Evolutionary conservation across 805 yeast genomes (phyloP).

Genomic region (Isabelozyma heimii): DNA sequence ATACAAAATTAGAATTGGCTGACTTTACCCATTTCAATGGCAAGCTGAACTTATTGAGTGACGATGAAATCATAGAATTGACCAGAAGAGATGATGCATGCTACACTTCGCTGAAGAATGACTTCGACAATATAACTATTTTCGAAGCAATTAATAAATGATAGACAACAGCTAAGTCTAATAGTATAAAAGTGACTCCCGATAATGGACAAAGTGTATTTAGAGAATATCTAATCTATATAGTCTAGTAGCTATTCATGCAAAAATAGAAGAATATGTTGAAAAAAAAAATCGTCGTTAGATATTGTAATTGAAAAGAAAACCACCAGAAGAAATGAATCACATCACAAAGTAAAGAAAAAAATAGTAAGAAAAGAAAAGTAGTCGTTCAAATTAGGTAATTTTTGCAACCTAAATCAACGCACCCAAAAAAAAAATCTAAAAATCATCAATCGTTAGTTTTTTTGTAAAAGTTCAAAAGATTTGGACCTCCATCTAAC

Average conservation of each 20-base stretch:
- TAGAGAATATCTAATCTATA: not conserved
- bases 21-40: not conserved
- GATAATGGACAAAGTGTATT: too few species aligned
- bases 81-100: conserved; percentile 32
- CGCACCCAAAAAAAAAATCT: not conserved
- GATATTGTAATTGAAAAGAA: not conserved
- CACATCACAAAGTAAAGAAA: not conserved
- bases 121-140: conserved; percentile 27
- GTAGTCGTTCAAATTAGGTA: not conserved
- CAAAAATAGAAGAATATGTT: not conserved
- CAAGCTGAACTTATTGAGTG: conserved; percentile 11
- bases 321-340: not conserved
- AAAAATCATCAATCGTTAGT: not conserved
- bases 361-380: not conserved
- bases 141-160: conserved; percentile 38
- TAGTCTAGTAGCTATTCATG: not conserved
- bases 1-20: not conserved
- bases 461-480: conserved; percentile 4
- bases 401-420: not conserved
- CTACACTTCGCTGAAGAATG: conserved; percentile 17
- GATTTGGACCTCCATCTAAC: conserved; percentile 59
- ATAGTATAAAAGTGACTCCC: too few species aligned
- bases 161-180: conserved; percentile 10
- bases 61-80: conserved; percentile 42
- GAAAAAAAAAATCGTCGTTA: not conserved